Conservation (phyloP, 495 filamentous ascomycete species). For the Aspergillus diversus region DNA sequence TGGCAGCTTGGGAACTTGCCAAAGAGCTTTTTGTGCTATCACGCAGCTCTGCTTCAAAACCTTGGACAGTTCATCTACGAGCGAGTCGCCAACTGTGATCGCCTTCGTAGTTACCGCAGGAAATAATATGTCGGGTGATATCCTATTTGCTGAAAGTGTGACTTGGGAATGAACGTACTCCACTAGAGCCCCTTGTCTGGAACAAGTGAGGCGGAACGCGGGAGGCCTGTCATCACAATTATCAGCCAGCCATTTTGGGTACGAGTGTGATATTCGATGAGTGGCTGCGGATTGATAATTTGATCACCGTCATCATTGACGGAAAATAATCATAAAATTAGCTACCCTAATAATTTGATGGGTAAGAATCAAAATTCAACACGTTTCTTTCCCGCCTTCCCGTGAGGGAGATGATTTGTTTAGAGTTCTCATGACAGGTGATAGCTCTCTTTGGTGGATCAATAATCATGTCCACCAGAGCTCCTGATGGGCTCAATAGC, state of each 20-base stretch:
- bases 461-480: constrained; percentile 15
- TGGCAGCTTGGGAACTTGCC: background rate
- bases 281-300: background rate
- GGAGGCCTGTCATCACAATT: constrained; percentile 10
- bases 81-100: background rate
- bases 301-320: background rate
- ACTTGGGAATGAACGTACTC: background rate
- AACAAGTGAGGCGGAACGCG: constrained; percentile 20
- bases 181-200: constrained; percentile 15
- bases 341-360: background rate
- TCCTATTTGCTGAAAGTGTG: constrained; percentile 15
- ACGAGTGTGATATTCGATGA: constrained; percentile 3
- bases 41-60: background rate
- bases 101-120: background rate
- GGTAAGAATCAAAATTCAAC: background rate
- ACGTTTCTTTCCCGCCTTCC: constrained; percentile 2
- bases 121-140: constrained; percentile 15
- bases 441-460: constrained; percentile 17
- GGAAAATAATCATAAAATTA: background rate
- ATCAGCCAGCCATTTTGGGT: background rate
- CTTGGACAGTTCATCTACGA: background rate
- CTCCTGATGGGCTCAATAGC: background rate
- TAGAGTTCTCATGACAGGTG: constrained; percentile 15
- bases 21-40: background rate
- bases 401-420: background rate